phyloP scores from a whole-genome alignment of 768 basidiomycete species.

The Termitomyces sp. region DNA sequence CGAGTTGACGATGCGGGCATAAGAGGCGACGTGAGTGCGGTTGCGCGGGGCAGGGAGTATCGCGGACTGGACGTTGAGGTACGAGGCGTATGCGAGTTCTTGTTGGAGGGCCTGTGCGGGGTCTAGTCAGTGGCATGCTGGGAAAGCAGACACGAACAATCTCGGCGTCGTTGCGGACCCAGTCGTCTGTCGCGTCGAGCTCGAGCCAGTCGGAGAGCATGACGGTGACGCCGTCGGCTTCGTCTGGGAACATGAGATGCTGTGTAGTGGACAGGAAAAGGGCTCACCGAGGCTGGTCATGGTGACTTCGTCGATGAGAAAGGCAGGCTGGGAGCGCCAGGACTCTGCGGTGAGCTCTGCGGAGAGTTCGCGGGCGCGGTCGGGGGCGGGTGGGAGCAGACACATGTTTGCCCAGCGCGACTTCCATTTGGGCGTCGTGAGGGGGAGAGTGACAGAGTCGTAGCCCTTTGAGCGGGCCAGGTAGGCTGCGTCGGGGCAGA shows the following conservation, averaged over 20 bases:
- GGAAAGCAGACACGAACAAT: slow-evolving; percentile 52
- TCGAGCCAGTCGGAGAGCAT: slow-evolving; percentile 94
- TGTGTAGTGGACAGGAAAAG: neutral
- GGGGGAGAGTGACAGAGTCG: slow-evolving; percentile 70
- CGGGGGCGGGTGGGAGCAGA: slow-evolving; percentile 46
- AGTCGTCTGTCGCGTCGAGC: slow-evolving; percentile 87
- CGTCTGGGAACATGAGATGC: slow-evolving; percentile 40
- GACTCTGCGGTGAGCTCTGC: slow-evolving; percentile 68
- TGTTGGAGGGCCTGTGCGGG: slow-evolving; percentile 78
- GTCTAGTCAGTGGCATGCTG: neutral
- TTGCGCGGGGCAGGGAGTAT: slow-evolving; percentile 87
- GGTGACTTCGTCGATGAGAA: slow-evolving; percentile 81
- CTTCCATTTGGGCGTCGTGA: slow-evolving; percentile 87
- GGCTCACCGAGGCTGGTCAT: slow-evolving; percentile 81
- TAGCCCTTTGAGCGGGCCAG: slow-evolving; percentile 50
- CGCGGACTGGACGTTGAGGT: slow-evolving; percentile 79
- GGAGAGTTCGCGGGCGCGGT: slow-evolving; percentile 31
- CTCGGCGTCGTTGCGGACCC: slow-evolving; percentile 94
- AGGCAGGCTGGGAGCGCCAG: slow-evolving; percentile 82
- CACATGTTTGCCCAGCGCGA: slow-evolving; percentile 89
- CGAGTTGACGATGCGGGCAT: slow-evolving; percentile 84
- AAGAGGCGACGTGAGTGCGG: slow-evolving; percentile 82
- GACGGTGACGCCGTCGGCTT: slow-evolving; percentile 64
- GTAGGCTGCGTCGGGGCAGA: slow-evolving; percentile 1
- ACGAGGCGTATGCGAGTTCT: slow-evolving; percentile 89